Conservation (phyloP, 768 basidiomycete species). For the Rhizopogon rudus region DNA sequence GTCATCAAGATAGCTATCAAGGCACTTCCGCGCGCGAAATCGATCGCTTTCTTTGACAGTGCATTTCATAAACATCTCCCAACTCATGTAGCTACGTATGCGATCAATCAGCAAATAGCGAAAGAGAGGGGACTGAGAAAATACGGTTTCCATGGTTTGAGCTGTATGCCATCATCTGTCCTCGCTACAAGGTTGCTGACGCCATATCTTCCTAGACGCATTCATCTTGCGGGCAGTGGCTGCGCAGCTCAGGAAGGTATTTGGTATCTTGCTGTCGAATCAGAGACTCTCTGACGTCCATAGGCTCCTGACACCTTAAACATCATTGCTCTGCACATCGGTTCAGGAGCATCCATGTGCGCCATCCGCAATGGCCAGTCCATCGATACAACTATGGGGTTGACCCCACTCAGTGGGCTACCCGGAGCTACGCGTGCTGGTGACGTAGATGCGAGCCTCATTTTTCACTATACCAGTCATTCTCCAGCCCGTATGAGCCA, state of each 20-base stretch:
- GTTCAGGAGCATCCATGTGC: conserved; percentile 86
- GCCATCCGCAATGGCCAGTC: conserved; percentile 69
- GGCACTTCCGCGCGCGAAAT: conserved; percentile 59
- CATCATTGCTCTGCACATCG: conserved; percentile 82
- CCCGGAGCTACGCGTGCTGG: conserved; percentile 89
- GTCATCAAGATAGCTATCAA: conserved; percentile 59
- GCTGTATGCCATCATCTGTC: conserved; percentile 36
- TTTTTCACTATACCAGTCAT: conserved; percentile 73
- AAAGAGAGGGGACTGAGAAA: conserved; percentile 68
- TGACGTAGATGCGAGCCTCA: conserved; percentile 76
- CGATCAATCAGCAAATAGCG: conserved; percentile 62
- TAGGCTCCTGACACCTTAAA: conserved; percentile 49
- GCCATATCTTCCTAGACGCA: conserved; percentile 36
- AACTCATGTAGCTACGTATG: conserved; percentile 70
- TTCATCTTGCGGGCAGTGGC: conserved; percentile 67
- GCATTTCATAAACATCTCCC: conserved; percentile 80
- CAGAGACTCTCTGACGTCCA: background rate
- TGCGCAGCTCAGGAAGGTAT: conserved; percentile 49
- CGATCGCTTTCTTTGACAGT: conserved; percentile 86
- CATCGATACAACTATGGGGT: conserved; percentile 87
- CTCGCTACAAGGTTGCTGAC: background rate
- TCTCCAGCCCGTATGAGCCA: conserved; percentile 50
- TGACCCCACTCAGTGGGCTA: conserved; percentile 84
- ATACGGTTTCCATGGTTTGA: conserved; percentile 90
- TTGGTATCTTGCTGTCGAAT: background rate